Conservation (phyloP, 2,329 filamentous ascomycete genomes). For the Fusarium fracticaudum region DNA sequence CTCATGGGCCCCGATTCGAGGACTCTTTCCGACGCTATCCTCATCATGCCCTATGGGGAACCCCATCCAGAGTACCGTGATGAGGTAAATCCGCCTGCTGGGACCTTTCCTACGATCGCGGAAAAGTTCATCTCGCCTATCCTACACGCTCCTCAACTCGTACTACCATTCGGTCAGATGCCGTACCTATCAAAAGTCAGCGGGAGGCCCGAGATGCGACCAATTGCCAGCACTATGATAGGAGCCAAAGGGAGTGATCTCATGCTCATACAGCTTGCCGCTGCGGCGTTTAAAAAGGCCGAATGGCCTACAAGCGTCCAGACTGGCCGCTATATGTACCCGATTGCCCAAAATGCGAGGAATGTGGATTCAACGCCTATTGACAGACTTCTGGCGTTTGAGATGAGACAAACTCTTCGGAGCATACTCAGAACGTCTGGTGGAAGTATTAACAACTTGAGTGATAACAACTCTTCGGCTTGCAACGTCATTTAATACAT, state of each 20-base stretch:
- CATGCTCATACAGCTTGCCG: background rate
- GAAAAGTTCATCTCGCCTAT: background rate
- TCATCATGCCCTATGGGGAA: background rate
- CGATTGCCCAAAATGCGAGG: background rate
- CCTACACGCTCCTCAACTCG: background rate
- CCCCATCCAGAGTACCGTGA: background rate
- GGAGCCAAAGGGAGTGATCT: background rate
- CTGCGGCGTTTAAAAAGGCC: background rate
- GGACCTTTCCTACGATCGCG: background rate
- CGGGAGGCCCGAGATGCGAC: fast-evolving
- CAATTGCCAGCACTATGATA: background rate
- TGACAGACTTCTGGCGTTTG: fast-evolving
- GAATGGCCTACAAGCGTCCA: background rate
- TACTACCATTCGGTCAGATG: background rate
- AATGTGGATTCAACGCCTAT: fast-evolving
- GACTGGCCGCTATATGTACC: background rate
- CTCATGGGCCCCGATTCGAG: fast-evolving
- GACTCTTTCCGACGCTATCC: background rate
- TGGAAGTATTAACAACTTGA: too few relatives aligned
- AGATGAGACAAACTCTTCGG: background rate
- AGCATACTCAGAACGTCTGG: fast-evolving
- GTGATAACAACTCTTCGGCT: fast-evolving
- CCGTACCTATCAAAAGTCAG: background rate
- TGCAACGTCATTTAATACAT: background rate
- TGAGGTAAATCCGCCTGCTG: background rate